Evolutionary conservation across 2,329 filamentous ascomycete genomes (phyloP).

Genomic region (Fusarium chuoi): DNA sequence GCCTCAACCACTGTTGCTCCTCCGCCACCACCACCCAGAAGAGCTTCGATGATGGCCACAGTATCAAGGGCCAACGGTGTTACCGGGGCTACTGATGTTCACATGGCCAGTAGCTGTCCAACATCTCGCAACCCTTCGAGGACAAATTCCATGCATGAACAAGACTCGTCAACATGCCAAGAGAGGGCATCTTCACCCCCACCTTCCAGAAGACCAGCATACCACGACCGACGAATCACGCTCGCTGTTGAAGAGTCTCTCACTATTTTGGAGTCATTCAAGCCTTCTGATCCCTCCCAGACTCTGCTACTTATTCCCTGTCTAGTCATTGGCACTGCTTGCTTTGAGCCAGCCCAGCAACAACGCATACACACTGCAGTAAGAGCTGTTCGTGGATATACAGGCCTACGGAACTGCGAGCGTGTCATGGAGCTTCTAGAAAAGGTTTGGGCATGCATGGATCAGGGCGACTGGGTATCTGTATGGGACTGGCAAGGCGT

Average conservation of each 20-base stretch:
- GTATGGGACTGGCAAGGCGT: slow-evolving; percentile 74
- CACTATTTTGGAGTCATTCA: slow-evolving; percentile 64
- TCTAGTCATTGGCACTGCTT: slow-evolving; percentile 69
- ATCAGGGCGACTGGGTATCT: slow-evolving; percentile 63
- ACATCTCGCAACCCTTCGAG: slow-evolving; percentile 51
- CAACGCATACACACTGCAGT: slow-evolving; percentile 63
- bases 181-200: slow-evolving; percentile 54
- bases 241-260: slow-evolving; percentile 67
- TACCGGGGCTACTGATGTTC: slow-evolving; percentile 11
- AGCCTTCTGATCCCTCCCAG: slow-evolving; percentile 67
- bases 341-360: slow-evolving; percentile 63
- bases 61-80: slow-evolving; percentile 39
- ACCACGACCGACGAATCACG: slow-evolving; percentile 63
- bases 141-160: slow-evolving; percentile 55
- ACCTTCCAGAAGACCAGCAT: slow-evolving; percentile 58
- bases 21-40: slow-evolving; percentile 40
- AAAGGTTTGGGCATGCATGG: slow-evolving; percentile 70
- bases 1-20: slow-evolving; percentile 27
- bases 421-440: slow-evolving; percentile 64
- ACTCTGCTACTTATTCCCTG: slow-evolving; percentile 70
- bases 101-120: slow-evolving; percentile 46
- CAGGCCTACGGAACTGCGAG: slow-evolving; percentile 68
- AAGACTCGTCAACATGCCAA: slow-evolving; percentile 40
- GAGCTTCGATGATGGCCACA: slow-evolving; percentile 51
- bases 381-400: slow-evolving; percentile 65